Evolutionary conservation across 139 green algal species (phyloP), one percentile per base, ranked within the genome.

Genomic region (Chlorella vulgaris): DNA sequence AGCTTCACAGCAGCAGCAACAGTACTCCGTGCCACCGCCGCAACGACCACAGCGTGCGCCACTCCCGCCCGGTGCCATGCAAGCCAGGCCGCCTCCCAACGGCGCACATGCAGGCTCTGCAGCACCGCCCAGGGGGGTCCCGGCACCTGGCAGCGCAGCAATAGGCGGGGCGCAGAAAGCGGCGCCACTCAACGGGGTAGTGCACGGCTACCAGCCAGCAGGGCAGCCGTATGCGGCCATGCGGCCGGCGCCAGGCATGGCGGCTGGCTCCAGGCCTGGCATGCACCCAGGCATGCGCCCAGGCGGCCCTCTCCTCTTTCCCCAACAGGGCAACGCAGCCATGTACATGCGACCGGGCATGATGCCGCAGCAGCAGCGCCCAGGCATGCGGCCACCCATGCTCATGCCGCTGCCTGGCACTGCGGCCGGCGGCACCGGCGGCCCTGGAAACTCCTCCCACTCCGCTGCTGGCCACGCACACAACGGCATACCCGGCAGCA

Each of bases 351-450:
- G 68, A 40, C 68, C 68, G 40, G 68, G 36, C 1, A 60, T 60
- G 40, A 75, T 75, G 68, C 39, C 39, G 68, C 36, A 22, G 5
- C 58, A 22, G 5, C 58, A 61, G 68, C 68, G 68, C 39, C 68
- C 68, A 7, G 68, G 36, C 66, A 55, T 47, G 31, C 13, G 21
- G 26, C 68, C 36, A 28, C 68, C 68, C 40, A 75, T 75, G 68
- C 68, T 75, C 24, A 75, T 75, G 68, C 68, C 68, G 68, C 68
- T 75, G 28, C 68, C 68, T n/a, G 68, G 68, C 19, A 40, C 68
- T 3, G 40, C 68, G 7, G 68, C 68, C 1, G 68, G 68, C 40
- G 68, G 68, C 68, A 75, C 68, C 4, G 68, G 68, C 13, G 55
- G 55, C 10, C 47, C 47, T n/a, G n/a, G n/a, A n/a, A n/a, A n/a